Conservation (phyloP, 306 rosid species). For the Psophocarpus tetragonolobus region DNA sequence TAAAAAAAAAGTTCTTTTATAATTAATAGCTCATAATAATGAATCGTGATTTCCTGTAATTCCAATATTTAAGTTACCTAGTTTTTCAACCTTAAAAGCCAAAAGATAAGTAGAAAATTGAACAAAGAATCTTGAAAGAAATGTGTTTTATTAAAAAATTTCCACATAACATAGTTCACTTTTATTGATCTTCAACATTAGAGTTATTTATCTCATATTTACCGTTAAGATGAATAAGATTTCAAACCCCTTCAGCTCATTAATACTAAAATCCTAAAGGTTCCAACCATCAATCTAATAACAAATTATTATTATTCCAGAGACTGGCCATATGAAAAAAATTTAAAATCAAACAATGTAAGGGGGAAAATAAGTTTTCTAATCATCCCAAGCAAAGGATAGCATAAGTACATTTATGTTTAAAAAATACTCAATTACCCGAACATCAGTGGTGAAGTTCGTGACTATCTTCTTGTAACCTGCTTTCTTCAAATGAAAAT, state of each 20-base stretch:
- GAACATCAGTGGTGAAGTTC: slow-evolving; percentile 93
- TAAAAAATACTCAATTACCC: slow-evolving; percentile 51
- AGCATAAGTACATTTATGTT: not conserved
- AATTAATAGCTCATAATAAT: not conserved
- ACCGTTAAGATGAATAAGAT: not conserved
- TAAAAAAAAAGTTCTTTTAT: not conserved
- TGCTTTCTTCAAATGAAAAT: slow-evolving; percentile 89
- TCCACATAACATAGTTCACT: not conserved
- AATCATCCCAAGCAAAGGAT: slow-evolving; percentile 16
- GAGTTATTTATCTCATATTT: not conserved
- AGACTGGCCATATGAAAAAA: not conserved
- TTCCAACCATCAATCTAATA: not conserved
- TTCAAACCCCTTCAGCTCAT: not conserved
- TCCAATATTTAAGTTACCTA: not conserved
- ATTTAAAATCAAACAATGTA: not conserved
- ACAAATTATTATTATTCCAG: not conserved
- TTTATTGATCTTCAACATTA: not conserved
- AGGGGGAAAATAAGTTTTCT: not conserved
- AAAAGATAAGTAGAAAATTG: not conserved
- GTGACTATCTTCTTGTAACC: slow-evolving; percentile 71
- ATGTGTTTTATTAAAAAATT: not conserved
- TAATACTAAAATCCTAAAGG: not conserved
- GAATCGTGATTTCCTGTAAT: not conserved
- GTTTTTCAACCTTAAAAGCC: not conserved
- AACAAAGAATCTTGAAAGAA: not conserved